Base-by-base conservation (phyloP, 108 stramenopile species). In the Cylindrotheca fusiformis region DNA sequence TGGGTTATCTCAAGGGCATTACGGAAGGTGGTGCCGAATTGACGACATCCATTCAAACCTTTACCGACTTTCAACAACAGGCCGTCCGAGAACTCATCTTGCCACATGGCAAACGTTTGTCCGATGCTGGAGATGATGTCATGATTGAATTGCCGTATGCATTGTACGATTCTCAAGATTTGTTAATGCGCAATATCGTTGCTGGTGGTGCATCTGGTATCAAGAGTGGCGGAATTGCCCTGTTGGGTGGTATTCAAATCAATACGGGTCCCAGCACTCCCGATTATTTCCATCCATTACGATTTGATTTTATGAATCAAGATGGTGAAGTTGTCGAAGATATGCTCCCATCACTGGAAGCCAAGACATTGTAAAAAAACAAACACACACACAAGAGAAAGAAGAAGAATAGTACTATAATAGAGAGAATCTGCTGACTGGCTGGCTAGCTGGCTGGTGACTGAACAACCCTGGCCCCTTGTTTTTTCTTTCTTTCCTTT, bases 211-310 rank as follows among this genome's bases (percentile, higher is more conserved):
- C 56, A 14, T 29, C 48, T 17, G 31, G 48, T 26, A 61, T 69
- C 54, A 59, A 29, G 24, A 32, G 68, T 20, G 75, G 67, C 24
- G 59, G 55, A 26, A 57, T 81, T 52, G 80, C 77, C 31, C 3
- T 82, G 32, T 65, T 86, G 30, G 82, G 82, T n/a, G n/a, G n/a
- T n/a, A n/a, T n/a, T n/a, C n/a, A n/a, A n/a, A n/a, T n/a, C n/a
- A n/a, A n/a, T n/a, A 83, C 82, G 32, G 55, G 62, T 21, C 64
- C 71, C 4, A 70, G 65, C 1, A 54, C 55, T 22, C 59, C 68
- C 26, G 85, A 86, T 33, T 83, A 83, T 65, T 86, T 86, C 60
- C 74, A 75, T 32, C 82, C 85, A 8, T 56, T 83, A 14, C 22
- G 70, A 0, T 86, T 86, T 51, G 81, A 83, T 22, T 55, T 67